These are phyloP conservation scores for Blastobotrys capitulatus DNA, from an alignment of 1,139 yeast species.

Conservation along the genomic window DNA sequence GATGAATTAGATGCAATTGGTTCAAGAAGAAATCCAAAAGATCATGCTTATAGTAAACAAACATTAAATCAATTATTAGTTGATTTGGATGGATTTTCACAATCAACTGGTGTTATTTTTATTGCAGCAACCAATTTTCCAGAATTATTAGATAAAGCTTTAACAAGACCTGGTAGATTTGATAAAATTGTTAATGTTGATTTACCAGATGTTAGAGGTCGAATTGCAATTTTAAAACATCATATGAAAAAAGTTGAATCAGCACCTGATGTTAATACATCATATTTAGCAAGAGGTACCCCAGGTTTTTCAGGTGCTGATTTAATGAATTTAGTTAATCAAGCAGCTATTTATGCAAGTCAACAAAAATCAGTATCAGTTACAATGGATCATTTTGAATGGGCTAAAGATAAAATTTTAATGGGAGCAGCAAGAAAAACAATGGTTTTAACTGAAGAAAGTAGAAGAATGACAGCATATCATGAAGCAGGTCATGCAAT, in stretches of 20 bases:
- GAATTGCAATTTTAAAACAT: slow-evolving; percentile 85
- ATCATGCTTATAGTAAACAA: slow-evolving; percentile 96
- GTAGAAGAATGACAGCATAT: slow-evolving; percentile 89
- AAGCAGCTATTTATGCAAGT: slow-evolving; percentile 96
- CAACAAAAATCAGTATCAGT: slow-evolving; percentile 88
- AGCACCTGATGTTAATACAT: slow-evolving; percentile 78
- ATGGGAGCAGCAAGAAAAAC: slow-evolving; percentile 98
- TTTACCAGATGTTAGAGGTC: slow-evolving; percentile 95
- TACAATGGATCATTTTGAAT: slow-evolving; percentile 87
- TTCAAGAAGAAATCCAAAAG: slow-evolving; percentile 94
- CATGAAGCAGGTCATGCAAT: slow-evolving; percentile 99
- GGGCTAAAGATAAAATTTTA: slow-evolving; percentile 98
- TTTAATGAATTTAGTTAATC: slow-evolving; percentile 88
- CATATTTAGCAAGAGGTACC: slow-evolving; percentile 90
- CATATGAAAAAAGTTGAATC: slow-evolving; percentile 90
- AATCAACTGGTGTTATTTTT: slow-evolving; percentile 85
- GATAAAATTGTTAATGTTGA: slow-evolving; percentile 95
- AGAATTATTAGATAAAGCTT: slow-evolving; percentile 90
- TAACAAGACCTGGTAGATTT: slow-evolving; percentile 97
- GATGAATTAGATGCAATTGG: slow-evolving; percentile 99
- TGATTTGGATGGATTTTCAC: slow-evolving; percentile 94
- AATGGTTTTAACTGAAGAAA: slow-evolving; percentile 94
- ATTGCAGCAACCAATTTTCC: slow-evolving; percentile 99
- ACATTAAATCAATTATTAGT: slow-evolving; percentile 93
- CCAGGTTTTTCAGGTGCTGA: slow-evolving; percentile 99